These are phyloP conservation scores for Myxozyma vanderwaltii DNA, from an alignment of 805 yeast species.

Conservation along the genomic window DNA sequence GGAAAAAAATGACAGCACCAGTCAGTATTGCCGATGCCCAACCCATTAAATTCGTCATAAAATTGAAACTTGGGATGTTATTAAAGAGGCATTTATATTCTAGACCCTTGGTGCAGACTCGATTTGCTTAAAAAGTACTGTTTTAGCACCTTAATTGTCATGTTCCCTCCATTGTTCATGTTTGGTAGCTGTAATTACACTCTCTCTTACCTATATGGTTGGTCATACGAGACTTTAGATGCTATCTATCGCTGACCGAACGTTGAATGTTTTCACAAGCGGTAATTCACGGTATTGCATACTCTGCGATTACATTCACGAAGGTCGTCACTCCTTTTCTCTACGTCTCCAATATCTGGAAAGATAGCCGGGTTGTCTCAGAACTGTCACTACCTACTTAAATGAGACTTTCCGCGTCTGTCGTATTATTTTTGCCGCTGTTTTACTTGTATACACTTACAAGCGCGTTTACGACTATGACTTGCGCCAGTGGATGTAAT, in stretches of 20 bases:
- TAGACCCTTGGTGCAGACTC: neutral
- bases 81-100: neutral
- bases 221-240: constrained; percentile 62
- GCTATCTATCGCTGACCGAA: constrained; percentile 59
- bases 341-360: constrained; percentile 35
- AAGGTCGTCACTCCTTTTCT: constrained; percentile 42
- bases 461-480: constrained; percentile 58
- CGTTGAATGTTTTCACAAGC: constrained; percentile 14
- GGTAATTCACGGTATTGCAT: constrained; percentile 59
- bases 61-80: neutral
- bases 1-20: too few relatives aligned
- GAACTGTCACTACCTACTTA: constrained; percentile 34
- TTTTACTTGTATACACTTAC: constrained; percentile 59
- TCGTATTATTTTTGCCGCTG: constrained; percentile 59
- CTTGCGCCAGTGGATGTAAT: constrained; percentile 43
- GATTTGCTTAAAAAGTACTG: constrained; percentile 15
- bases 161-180: constrained; percentile 58
- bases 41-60: too few relatives aligned
- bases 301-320: constrained; percentile 48
- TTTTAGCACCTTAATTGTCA: constrained; percentile 37
- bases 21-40: too few relatives aligned
- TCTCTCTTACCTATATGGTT: constrained; percentile 61
- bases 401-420: constrained; percentile 65
- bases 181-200: constrained; percentile 78
- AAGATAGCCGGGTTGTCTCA: constrained; percentile 26